Evolutionary conservation across 495 filamentous ascomycete genomes (phyloP), one percentile per base, ranked within the genome.

Genomic region (Xylaria intraflava): DNA sequence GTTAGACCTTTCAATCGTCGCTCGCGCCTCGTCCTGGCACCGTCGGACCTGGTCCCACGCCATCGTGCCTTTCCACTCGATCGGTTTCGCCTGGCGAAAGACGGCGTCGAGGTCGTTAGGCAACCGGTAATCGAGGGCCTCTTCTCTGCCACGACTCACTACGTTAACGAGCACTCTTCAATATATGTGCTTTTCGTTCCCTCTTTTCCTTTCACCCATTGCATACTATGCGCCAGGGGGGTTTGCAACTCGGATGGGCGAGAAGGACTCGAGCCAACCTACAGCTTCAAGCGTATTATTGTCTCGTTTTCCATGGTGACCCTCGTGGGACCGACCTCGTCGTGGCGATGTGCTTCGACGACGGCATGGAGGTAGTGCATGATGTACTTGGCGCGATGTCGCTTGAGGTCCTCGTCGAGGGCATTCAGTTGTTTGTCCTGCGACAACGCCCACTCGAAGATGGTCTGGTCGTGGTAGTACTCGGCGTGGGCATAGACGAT

Each of bases 401-500:
- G 35, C 22, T 41, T 26, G 38, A 55, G 23, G 29, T 55, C 52
- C 6, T 12, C 52, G 6, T 55, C 45, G 27, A 55, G 24, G 22
- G 20, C 47, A 1, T 12, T 3, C 17, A 55, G 27, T 27, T 55
- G 52, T 19, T 42, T 33, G 14, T 27, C 12, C n/a, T 43, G 45
- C 0, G 33, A 11, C 8, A 22, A 35, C 14, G 35, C 19, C 9
- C 12, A 20, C 10, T 49, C 45, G 38, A 55, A 47, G 27, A 55
- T 1, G 16, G 27, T 35, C 38, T 48, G 44, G 38, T 55, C 52
- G 22, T 55, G 52, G 26, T 47, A 65, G 41, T 65, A 57, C 46
- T 63, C 55, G 3, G 63, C 55, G 36, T 65, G 63, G 0, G 63
- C 61, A 42, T 61, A 65, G 20, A 53, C 56, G 14, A 65, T 51